phyloP scores from a whole-genome alignment of 2,329 filamentous ascomycete genomes.

The Diaporthe caulivora region DNA sequence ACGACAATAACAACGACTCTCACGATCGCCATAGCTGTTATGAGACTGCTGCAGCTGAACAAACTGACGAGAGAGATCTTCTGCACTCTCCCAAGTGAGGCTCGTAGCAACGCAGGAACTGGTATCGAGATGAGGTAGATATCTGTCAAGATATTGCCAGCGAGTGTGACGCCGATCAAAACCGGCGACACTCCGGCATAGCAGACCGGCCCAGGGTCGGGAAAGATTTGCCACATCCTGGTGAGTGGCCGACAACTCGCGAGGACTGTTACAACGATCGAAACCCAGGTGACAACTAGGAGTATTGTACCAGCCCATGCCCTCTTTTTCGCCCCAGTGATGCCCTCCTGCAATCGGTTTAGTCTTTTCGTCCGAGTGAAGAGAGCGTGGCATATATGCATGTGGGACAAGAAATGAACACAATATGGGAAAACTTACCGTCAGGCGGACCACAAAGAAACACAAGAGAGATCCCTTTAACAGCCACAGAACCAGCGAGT shows the following conservation, averaged over 20 bases:
- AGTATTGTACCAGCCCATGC: conserved; percentile 64
- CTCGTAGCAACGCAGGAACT: conserved; percentile 22
- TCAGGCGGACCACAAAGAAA: conserved; percentile 66
- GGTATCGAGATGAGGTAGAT: conserved; percentile 39
- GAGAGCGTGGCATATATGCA: neutral
- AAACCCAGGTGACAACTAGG: conserved; percentile 62
- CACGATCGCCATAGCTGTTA: conserved; percentile 33
- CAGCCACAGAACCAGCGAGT: conserved; percentile 65
- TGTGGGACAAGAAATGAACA: too few relatives aligned
- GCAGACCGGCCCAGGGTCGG: conserved; percentile 64
- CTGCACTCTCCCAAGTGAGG: conserved; percentile 24
- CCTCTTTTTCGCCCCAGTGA: conserved; percentile 47
- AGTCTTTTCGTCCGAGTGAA: neutral
- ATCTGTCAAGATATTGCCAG: conserved; percentile 37
- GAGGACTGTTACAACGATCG: conserved; percentile 62
- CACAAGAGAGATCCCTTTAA: conserved; percentile 68
- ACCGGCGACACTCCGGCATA: conserved; percentile 31
- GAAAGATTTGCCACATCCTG: conserved; percentile 70
- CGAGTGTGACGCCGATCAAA: conserved; percentile 31
- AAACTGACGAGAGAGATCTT: conserved; percentile 34
- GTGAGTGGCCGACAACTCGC: conserved; percentile 65
- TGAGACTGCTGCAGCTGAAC: conserved; percentile 37
- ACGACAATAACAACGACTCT: conserved; percentile 27
- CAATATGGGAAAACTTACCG: conserved; percentile 44
- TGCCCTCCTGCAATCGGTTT: conserved; percentile 48